Evolutionary conservation across 23 red algal genomes (phyloP).

Genomic region (Chondrus crispus): DNA sequence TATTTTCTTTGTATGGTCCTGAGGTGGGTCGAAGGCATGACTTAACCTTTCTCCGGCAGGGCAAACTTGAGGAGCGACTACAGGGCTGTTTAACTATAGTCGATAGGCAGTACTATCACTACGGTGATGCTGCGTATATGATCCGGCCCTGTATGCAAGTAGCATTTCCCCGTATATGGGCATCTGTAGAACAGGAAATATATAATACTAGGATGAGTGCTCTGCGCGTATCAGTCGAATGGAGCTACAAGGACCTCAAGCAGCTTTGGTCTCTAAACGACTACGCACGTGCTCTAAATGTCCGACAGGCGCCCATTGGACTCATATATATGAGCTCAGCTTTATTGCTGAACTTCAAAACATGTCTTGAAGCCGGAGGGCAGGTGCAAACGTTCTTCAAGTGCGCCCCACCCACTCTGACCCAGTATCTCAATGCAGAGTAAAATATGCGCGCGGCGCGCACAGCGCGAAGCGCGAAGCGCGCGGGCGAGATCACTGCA

Average conservation of each 20-base stretch:
- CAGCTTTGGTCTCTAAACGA: neutral
- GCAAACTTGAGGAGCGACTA: neutral
- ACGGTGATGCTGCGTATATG: neutral
- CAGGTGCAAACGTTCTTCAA: neutral
- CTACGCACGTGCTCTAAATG: neutral
- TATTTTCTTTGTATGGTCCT: neutral
- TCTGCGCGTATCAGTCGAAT: neutral
- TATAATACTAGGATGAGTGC: neutral
- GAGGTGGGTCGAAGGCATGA: neutral
- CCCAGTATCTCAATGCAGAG: neutral
- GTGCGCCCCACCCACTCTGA: neutral
- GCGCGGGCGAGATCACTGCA: too few species aligned
- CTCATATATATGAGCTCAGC: neutral
- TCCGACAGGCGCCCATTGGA: neutral
- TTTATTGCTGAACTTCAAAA: neutral
- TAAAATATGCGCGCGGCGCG: too few species aligned
- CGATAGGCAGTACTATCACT: neutral
- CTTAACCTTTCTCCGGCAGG: neutral
- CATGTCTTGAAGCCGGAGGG: neutral
- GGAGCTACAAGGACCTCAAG: neutral
- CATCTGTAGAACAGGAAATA: neutral
- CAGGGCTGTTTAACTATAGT: neutral
- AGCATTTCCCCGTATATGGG: neutral
- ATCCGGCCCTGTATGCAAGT: neutral
- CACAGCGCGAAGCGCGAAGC: too few species aligned